Conservation (phyloP, 768 basidiomycete species). For the Tremella fuciformis region DNA sequence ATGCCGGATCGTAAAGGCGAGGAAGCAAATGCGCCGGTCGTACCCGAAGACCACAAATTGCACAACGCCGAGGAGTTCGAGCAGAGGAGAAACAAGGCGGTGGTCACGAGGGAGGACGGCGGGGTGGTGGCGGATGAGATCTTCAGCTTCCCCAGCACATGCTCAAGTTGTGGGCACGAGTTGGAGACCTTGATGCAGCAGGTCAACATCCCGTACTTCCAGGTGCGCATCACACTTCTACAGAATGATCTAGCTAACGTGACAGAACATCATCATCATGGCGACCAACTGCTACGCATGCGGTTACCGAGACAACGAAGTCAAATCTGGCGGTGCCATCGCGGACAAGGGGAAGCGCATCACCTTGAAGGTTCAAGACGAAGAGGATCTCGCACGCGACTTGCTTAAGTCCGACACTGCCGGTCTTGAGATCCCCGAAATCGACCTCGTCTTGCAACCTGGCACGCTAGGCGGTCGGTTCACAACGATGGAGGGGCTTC, state of each 20-base stretch:
- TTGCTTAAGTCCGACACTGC: conserved; percentile 96
- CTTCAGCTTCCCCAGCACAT: conserved; percentile 78
- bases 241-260: background rate
- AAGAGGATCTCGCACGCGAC: conserved; percentile 87
- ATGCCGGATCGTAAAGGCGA: conserved; percentile 31
- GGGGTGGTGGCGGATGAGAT: conserved; percentile 70
- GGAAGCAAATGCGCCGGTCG: conserved; percentile 36
- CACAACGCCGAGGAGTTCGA: conserved; percentile 36
- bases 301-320: conserved; percentile 96
- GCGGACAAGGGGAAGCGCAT: conserved; percentile 82
- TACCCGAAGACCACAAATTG: conserved; percentile 41
- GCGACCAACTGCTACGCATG: conserved; percentile 93
- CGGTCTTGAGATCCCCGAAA: conserved; percentile 86
- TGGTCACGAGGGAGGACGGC: conserved; percentile 5
- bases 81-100: conserved; percentile 9
- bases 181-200: conserved; percentile 92
- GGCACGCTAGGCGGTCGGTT: conserved; percentile 96
- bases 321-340: conserved; percentile 89
- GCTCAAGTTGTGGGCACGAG: conserved; percentile 80
- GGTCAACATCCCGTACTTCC: conserved; percentile 94
- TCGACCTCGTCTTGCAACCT: conserved; percentile 82
- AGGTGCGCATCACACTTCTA: conserved; percentile 57
- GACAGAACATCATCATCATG: conserved; percentile 92
- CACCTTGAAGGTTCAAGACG: conserved; percentile 82
- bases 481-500: conserved; percentile 92